phyloP scores from a whole-genome alignment of 106 monocot species.

The Agapanthus africanus region DNA sequence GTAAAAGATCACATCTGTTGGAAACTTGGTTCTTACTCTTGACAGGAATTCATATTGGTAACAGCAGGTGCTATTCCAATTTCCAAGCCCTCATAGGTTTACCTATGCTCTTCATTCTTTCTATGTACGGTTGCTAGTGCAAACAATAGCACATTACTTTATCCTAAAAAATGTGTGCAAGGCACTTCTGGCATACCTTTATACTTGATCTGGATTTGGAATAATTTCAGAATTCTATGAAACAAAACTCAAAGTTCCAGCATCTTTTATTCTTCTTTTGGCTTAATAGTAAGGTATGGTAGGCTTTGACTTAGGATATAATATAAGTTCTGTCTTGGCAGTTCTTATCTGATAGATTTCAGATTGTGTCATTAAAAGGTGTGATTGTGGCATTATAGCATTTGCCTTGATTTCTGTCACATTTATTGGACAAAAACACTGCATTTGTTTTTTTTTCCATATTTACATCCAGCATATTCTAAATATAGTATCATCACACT shows the following conservation, averaged over 20 bases:
- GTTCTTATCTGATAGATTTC: not conserved
- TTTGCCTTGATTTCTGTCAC: not conserved
- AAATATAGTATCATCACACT: not conserved
- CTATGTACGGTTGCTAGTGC: not conserved
- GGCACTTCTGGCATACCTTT: not conserved
- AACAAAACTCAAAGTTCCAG: not conserved
- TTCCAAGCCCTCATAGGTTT: not conserved
- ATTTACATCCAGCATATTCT: slow-evolving; percentile 1
- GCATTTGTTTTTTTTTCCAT: not conserved
- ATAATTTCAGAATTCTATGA: not conserved
- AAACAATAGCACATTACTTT: not conserved
- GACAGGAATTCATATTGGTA: not conserved
- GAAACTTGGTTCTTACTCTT: not conserved
- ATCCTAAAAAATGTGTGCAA: not conserved
- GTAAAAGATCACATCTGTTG: not conserved
- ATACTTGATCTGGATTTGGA: not conserved
- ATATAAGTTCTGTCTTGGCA: not conserved
- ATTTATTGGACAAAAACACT: not conserved
- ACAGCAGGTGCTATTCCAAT: not conserved
- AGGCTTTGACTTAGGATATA: not conserved
- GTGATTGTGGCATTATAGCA: not conserved
- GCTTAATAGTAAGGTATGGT: not conserved
- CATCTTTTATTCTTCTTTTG: not conserved
- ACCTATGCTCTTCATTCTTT: not conserved
- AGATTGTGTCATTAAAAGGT: not conserved